Base-by-base conservation (phyloP, 2,329 filamentous ascomycete species). In the Colletotrichum higginsianum region DNA sequence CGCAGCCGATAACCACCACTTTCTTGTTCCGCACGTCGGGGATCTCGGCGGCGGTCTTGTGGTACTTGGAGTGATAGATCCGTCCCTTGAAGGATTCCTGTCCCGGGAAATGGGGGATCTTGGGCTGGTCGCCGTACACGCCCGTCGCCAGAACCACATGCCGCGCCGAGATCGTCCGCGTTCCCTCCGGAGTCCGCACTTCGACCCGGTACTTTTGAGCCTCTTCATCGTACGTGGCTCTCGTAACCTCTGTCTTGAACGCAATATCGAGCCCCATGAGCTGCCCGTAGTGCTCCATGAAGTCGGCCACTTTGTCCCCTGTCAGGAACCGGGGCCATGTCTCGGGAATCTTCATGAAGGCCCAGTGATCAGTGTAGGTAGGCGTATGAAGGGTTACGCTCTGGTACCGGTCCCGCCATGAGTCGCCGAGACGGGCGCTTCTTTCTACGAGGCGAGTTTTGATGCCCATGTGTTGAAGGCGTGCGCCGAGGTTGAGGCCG, bases 101-200 rank as follows among this genome's bases (percentile, higher is more conserved):
- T 7, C 82, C 81, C 0, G 81, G 76, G 62, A 87, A 82, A 0
- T 76, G 76, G 1, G 85, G 84, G 6, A 85, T 74, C 11, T 78
- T 78, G 5, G 84, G 80, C 62, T 75, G 69, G 11, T 84, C 81
- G 0, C 83, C 82, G 4, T 80, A 82, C 64, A 86, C 79, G 4
- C 86, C 86, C 2, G 85, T 86, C 38, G 82, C 82, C 75, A 85
- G 84, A 13, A 87, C 80, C n/a, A 88, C 73, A 72, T 87, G 84
- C 21, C 79, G 81, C n/a, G 84, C 80, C 38, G 75, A 77, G 4
- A 78, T 75, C 0, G 79, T 80, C 52, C 79, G 66, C 61, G 12
- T 42, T 16, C 76, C 78, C 21, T 63, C 50, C 23, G 75, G 71
- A 0, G 75, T 75, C 42, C 73, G 68, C 12, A 82, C 68, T 8